Base-by-base conservation (phyloP, 495 filamentous ascomycete genomes). In the Cercophora sp. region DNA sequence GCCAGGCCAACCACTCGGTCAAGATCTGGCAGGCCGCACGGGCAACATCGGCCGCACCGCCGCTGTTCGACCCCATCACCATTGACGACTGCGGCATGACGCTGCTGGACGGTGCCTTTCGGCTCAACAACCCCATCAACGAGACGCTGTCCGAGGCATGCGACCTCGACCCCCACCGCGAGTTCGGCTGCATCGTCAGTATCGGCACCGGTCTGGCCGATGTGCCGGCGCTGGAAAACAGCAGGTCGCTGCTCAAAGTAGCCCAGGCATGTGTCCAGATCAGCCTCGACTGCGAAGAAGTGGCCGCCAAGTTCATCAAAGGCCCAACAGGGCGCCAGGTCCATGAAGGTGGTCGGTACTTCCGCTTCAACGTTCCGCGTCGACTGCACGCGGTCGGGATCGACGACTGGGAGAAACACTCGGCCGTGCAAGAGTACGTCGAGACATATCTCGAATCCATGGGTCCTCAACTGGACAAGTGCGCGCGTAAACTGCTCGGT, bases 91-190 rank as follows among this genome's bases (percentile, higher is more conserved):
- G 43, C 18, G 43, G 43, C n/a, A n/a, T 46, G 13, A 46, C 43
- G 3, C 16, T 46, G 23, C n/a, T 46, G 24, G 43, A 46, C 19
- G 43, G 43, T 18, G 43, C 43, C 4, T 46, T 46, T 27, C 43
- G 43, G 6, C 26, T 46, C 10, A 46, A 46, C 43, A 46, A 46
- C 43, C 43, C 43, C 26, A 20, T 46, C 43, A 46, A 46, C 43
- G 43, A 46, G 25, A 34, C 43, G 2, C 9, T 46, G 6, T 16
- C 43, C 13, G 43, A 46, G 26, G 43, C 43, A 2, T 46, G 26
- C 43, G 43, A 46, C 18, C 24, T 46, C n/a, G 43, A 31, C 2
- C 43, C 43, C 13, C 1, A 9, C 15, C 43, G 43, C 13, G 43
- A 32, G 11, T 34, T 27, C 8, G 43, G 43, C 3, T 46, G 43